Conservation (phyloP, 1,284 basidiomycete genomes). For the Moesziomyces sp. region DNA sequence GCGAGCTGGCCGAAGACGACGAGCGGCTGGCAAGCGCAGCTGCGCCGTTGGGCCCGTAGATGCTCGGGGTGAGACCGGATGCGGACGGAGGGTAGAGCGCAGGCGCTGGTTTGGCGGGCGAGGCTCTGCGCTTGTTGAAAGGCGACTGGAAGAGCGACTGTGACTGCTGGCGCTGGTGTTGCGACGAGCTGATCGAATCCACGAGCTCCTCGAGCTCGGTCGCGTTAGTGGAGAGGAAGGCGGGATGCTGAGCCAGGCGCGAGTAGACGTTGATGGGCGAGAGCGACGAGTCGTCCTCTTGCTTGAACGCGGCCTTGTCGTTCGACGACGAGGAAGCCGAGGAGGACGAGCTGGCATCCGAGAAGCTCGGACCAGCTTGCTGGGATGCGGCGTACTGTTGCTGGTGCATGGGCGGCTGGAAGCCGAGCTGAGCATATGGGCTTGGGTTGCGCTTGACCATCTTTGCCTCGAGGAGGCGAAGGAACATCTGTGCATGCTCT, state of each 20-base stretch:
- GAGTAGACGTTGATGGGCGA: conserved; percentile 60
- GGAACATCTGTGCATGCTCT: conserved; percentile 54
- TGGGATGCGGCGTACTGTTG: conserved; percentile 25
- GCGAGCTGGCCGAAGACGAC: conserved; percentile 11
- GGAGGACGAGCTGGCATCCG: conserved; percentile 24
- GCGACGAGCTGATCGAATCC: conserved; percentile 44
- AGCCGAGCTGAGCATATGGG: conserved; percentile 54
- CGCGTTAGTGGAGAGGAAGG: conserved; percentile 56
- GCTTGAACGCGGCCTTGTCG: conserved; percentile 10
- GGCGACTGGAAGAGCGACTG: conserved; percentile 22
- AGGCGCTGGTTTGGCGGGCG: conserved; percentile 14
- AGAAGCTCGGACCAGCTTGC: conserved; percentile 25
- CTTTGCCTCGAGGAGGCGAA: conserved; percentile 52
- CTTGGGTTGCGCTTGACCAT: conserved; percentile 41
- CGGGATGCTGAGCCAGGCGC: conserved; percentile 56
- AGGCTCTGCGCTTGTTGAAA: conserved; percentile 30
- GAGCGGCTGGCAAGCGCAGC: conserved; percentile 6
- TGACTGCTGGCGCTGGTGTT: conserved; percentile 24
- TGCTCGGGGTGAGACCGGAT: conserved; percentile 32
- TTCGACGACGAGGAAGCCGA: conserved; percentile 14
- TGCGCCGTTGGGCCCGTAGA: conserved; percentile 38
- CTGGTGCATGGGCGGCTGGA: conserved; percentile 51
- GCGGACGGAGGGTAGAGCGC: conserved; percentile 20
- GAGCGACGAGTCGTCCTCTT: conserved; percentile 33
- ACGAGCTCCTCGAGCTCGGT: conserved; percentile 59